phyloP scores from a whole-genome alignment of 2,329 filamentous ascomycete species.

The Pestalotiopsis fici region DNA sequence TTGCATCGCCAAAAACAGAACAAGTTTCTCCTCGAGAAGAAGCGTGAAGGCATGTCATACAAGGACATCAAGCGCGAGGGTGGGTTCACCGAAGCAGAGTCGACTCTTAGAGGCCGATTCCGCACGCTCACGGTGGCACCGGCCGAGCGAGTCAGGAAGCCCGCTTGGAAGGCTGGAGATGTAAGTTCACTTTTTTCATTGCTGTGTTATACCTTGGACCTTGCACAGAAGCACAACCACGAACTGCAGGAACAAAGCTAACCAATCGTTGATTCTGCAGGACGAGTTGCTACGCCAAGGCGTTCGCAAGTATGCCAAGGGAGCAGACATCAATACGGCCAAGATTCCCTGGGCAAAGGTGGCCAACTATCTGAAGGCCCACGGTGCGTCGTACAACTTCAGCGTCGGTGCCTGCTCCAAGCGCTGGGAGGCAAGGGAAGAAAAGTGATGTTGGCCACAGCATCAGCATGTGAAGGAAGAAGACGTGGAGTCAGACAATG shows the following conservation, averaged over 20 bases:
- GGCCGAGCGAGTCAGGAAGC: slow-evolving; percentile 63
- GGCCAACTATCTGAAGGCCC: slow-evolving; percentile 49
- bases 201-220: background rate
- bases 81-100: slow-evolving; percentile 65
- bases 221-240: background rate
- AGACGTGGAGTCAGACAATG: background rate
- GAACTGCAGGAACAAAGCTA: background rate
- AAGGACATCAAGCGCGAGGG: slow-evolving; percentile 60
- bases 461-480: background rate
- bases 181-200: slow-evolving; percentile 46
- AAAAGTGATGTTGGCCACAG: background rate
- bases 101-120: slow-evolving; percentile 70
- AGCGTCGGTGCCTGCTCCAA: slow-evolving; percentile 60
- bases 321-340: slow-evolving; percentile 25
- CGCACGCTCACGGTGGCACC: slow-evolving; percentile 66
- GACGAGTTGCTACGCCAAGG: slow-evolving; percentile 45
- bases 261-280: slow-evolving; percentile 26
- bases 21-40: slow-evolving; percentile 54
- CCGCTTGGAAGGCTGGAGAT: slow-evolving; percentile 63
- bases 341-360: slow-evolving; percentile 60
- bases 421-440: slow-evolving; percentile 50
- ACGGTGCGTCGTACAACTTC: slow-evolving; percentile 60
- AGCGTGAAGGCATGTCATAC: slow-evolving; percentile 62
- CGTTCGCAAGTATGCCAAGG: slow-evolving; percentile 37
- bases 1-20: slow-evolving; percentile 38